Percentiles rank a stretch among this genome's conserved stretches.
These are phyloP conservation scores for Macrophomina tecta DNA, from an alignment of 2,329 filamentous ascomycete species.

Conservation along the genomic window DNA sequence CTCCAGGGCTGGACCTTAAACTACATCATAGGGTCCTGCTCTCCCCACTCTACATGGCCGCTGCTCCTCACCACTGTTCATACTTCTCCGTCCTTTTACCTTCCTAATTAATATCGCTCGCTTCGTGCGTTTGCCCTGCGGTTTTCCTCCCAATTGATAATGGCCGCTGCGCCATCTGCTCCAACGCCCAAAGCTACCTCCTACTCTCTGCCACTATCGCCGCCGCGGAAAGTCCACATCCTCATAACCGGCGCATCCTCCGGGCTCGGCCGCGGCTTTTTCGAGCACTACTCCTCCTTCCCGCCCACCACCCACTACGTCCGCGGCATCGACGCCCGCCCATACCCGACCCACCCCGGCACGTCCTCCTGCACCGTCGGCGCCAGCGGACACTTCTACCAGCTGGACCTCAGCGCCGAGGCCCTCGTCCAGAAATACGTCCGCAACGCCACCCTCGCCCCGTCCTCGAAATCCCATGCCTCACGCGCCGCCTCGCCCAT, in stretches of 20 bases:
- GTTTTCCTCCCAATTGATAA: background rate
- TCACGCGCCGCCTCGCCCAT: background rate
- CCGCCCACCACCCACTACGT: conserved; percentile 5
- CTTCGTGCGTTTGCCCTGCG: no score
- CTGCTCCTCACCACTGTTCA: background rate
- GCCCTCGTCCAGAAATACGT: conserved; percentile 4
- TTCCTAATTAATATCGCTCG: no score
- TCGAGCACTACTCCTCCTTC: conserved; percentile 30
- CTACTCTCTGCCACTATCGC: conserved; percentile 25
- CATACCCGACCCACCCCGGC: background rate
- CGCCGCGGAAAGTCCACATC: conserved; percentile 32
- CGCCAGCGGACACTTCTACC: conserved; percentile 10
- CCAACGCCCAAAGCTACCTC: background rate
- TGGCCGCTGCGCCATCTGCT: background rate
- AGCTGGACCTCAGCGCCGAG: conserved; percentile 22
- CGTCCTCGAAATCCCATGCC: background rate
- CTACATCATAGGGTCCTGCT: background rate
- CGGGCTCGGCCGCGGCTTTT: conserved; percentile 46
- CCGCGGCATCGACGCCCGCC: conserved; percentile 19
- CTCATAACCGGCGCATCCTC: conserved; percentile 47
- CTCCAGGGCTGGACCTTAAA: background rate
- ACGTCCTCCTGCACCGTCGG: conserved; percentile 6
- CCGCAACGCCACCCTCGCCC: background rate
- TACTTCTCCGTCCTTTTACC: background rate
- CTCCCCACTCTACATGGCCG: background rate